Evolutionary conservation across 176 grass and related monocot species (phyloP), one percentile per base, ranked within the genome.

Genomic region (Oryza glumipatula): DNA sequence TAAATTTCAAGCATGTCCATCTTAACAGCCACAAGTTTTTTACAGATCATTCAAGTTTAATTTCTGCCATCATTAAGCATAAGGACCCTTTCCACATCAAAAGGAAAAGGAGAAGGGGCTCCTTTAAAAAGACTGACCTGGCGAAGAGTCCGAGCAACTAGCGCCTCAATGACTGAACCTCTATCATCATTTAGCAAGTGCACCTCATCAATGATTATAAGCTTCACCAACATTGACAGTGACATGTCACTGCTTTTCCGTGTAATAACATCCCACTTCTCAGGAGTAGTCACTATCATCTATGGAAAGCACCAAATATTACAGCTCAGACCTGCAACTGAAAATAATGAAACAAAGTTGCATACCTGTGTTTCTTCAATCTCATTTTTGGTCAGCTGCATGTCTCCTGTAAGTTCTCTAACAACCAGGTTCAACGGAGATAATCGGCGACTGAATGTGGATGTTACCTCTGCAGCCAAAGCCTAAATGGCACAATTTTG

Each of bases 161-260:
- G 83, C 19, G 95, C 93, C 89, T 98, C 95, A 73, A 98, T 98
- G 48, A 98, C 95, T 68, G 95, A 88, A 80, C 95, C 95, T 93
- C 93, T 93, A 72, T 98, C 95, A 88, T 98, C 95, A 92, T 98
- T 98, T 76, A 98, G 79, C 47, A 98, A 90, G 69, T 98, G 95
- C 49, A 95, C 93, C 90, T 98, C 95, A 86, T 98, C 95, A 88
- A 98, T 98, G 72, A 98, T 98, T 82, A 98, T 76, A 44, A 98
- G 82, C 78, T 98, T 98, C 41, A 98, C 95, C 73, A 98, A 81
- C 95, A 98, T 98, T 43, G 95, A 98, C 78, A 98, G 80, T 68
- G 95, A 91, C 95, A 98, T 98, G 74, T 98, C 95, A 76, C 93
- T 98, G 91, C 95, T 98, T 92, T 98, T 98, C 80, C 95, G 92